Evolutionary conservation across 345 rosid species (phyloP), one percentile per base, ranked within the genome.

Genomic region (Mercurialis annua): DNA sequence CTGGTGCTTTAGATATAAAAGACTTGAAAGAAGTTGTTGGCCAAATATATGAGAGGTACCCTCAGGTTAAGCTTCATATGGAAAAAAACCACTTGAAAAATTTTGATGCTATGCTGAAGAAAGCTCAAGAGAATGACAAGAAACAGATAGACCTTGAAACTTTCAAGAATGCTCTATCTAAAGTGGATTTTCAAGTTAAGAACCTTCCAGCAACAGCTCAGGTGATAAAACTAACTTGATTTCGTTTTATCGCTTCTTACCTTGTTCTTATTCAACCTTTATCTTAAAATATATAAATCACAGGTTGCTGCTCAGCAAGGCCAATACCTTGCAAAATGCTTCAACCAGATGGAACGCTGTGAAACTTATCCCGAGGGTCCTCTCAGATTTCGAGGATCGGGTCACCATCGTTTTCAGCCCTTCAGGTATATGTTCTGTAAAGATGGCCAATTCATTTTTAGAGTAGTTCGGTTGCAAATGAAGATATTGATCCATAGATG

Each of bases 201-300:
- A 77, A 76, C 78, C 90, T 91, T 65, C 96, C 93, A 38, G 81
- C 97, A 59, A 91, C 97, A 38, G 96, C 96, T 72, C 97, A 91
- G 81, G 97, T 87, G 16, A n/a, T n/a, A n/a, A n/a, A n/a, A n/a
- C n/a, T n/a, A n/a, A n/a, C n/a, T n/a, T n/a, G n/a, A n/a, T n/a
- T n/a, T n/a, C n/a, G n/a, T n/a, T n/a, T n/a, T n/a, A n/a, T n/a
- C 63, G 27, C 48, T 55, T 10, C 46, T n/a, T 55, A 53, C n/a
- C 15, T 6, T 26, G 15, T 11, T 26, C 9, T 27, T 42, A n/a
- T n/a, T n/a, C 44, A 40, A 43, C 56, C 43, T 3, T 38, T 27
- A 63, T 31, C 5, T 61, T 60, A 56, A 65, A 34, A 23, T 69
- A n/a, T n/a, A n/a, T n/a, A n/a, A n/a, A n/a, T 18, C 67, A 33